Evolutionary conservation across 495 filamentous ascomycete genomes (phyloP), one percentile per base, ranked within the genome.

Genomic region (Apiosordaria backusii): DNA sequence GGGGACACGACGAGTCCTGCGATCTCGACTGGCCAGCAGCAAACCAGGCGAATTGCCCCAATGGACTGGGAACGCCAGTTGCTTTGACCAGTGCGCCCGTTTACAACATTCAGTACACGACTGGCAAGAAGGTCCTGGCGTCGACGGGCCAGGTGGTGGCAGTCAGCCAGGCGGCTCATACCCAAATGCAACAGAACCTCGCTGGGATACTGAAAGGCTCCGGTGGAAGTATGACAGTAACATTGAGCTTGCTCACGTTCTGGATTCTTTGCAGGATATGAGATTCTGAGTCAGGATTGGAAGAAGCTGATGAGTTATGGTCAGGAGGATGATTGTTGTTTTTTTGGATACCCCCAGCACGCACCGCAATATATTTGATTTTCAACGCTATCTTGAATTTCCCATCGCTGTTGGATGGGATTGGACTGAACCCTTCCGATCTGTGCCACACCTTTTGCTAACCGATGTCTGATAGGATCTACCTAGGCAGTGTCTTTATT

Each of bases 31-130:
- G 78, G 80, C 79, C 81, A 52, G 70, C 67, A 15, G 77, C 76
- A 4, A 83, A 83, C 65, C 81, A 83, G 68, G 72, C 80, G 0
- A 66, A 61, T 4, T 83, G 81, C 64, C 71, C 76, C 7, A 71
- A 75, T 61, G 64, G 61, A 22, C 68, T 83, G 40, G 81, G 81
- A 25, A 71, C 73, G 18, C 78, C 77, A 1, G 65, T 67, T 0
- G 60, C 65, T 4, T 60, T 83, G 55, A 79, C 72, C 0, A 67
- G 60, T 2, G 64, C 71, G 0, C 80, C 80, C 0, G 81, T 83
- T n/a, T 83, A 79, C 65, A 80, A 83, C 68, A 79, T 83, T 55
- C 72, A 68, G 64, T 83, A 83, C 55, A 77, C 75, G 13, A 78
- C 75, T 0, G 81, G 81, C 7, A 70, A 77, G 7, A 78, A 75